Conservation (phyloP, 202 grass and related monocot genomes). For the Dendrocalamus latiflorus region DNA sequence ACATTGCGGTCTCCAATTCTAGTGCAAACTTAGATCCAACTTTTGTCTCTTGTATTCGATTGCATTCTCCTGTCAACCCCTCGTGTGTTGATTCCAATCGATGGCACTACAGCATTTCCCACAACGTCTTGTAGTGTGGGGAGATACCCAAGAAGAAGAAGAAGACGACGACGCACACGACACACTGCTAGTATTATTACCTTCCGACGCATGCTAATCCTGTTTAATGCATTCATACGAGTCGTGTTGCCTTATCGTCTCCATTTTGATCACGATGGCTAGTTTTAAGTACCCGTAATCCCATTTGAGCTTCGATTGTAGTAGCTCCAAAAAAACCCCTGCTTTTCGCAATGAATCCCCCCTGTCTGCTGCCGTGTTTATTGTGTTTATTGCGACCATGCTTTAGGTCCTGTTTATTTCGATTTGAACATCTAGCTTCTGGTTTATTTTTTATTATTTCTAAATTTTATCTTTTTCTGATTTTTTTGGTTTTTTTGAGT, state of each 20-base stretch:
- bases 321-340: not conserved
- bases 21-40: constrained; percentile 27
- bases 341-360: not conserved
- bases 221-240: constrained; percentile 30
- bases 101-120: not conserved
- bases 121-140: not conserved
- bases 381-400: not conserved
- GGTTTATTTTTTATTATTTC: too few relatives aligned
- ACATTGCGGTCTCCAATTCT: constrained; percentile 29
- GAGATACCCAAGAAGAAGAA: not conserved
- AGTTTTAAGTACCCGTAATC: not conserved
- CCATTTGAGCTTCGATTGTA: not conserved
- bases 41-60: constrained; percentile 47
- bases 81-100: constrained; percentile 36
- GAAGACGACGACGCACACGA: too few relatives aligned
- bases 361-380: too few relatives aligned
- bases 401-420: too few relatives aligned
- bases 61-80: not conserved
- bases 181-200: not conserved
- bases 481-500: too few relatives aligned
- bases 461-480: too few relatives aligned
- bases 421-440: too few relatives aligned
- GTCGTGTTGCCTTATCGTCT: not conserved
- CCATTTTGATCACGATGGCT: not conserved
- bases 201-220: constrained; percentile 34